Conservation (phyloP, 257 asterid species). For the Solanum tarijense region DNA sequence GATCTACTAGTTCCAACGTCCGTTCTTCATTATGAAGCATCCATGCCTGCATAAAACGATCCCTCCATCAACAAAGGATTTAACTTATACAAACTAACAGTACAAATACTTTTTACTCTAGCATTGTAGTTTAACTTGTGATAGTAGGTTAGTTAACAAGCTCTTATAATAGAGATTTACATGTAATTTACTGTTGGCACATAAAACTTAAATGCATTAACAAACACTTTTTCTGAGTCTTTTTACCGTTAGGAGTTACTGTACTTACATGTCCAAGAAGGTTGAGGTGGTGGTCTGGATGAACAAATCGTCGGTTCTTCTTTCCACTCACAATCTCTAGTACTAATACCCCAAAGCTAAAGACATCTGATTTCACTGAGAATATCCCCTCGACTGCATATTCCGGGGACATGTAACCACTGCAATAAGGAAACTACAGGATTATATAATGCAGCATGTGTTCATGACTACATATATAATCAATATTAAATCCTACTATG, state of each 20-base stretch:
- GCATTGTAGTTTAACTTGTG: not conserved
- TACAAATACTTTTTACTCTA: not conserved
- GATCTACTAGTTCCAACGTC: slow-evolving; percentile 9
- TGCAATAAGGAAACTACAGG: not conserved
- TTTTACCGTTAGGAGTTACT: not conserved
- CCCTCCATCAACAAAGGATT: not conserved
- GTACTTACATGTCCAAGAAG: slow-evolving; percentile 21
- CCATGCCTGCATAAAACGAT: slow-evolving; percentile 19
- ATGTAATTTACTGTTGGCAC: not conserved
- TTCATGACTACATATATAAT: not conserved
- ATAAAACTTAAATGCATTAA: not conserved
- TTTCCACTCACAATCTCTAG: slow-evolving; percentile 23
- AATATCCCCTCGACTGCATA: slow-evolving; percentile 17
- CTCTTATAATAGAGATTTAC: not conserved
- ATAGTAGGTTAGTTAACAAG: not conserved
- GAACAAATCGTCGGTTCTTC: slow-evolving; percentile 15
- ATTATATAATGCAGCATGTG: not conserved
- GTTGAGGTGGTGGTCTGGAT: slow-evolving; percentile 16
- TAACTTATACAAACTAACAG: not conserved
- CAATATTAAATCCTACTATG: slow-evolving; percentile 23
- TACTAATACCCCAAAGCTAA: slow-evolving; percentile 20
- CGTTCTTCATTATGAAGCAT: slow-evolving; percentile 11
- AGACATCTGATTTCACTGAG: slow-evolving; percentile 25
- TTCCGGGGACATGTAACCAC: slow-evolving; percentile 13
- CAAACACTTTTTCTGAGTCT: not conserved